Evolutionary conservation across 495 filamentous ascomycete genomes (phyloP), one percentile per base, ranked within the genome.

Genomic region (Lepraria neglecta): DNA sequence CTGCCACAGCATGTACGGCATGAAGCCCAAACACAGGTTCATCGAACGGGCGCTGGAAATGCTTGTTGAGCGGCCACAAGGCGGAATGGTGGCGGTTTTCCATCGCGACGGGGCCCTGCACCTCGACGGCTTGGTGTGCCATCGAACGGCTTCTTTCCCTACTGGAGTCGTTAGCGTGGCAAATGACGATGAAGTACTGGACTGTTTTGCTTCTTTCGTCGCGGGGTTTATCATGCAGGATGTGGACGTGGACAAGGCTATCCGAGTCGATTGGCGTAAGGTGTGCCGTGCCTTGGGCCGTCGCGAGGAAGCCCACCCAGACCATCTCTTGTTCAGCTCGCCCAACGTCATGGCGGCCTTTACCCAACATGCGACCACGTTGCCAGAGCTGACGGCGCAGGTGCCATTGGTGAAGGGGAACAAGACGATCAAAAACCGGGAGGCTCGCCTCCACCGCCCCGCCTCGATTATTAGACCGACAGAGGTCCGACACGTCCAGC

Each of bases 1-100:
- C 70, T 85, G 81, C 68, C 83, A 85, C 71, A 83, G 82, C 72
- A 80, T 85, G 78, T 83, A 87, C 64, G 79, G 80, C 69, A 79
- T 85, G 79, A 75, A 78, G 11, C 75, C 75, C 38, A 79, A 80
- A 68, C 65, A 58, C 48, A 72, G 30, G 58, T 76, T 76, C 65
- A 77, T 86, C 64, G 67, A 79, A 68, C 65, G 58, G 38, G 77
- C 80, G 47, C 72, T 85, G 51, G 64, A 74, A 56, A 74, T 84
- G 77, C 78, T 85, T 59, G 70, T 70, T 68, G 66, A 77, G 64
- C 67, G 46, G 60, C 75, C 77, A 65, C 64, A 73, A 71, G 73
- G 68, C 47, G 78, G 75, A 62, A 70, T 83, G 61, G 76, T 83
- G 35, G 74, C 76, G 42, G 74, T 84, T 66, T 82, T 85, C 65